Conservation (phyloP, 768 basidiomycete species). For the Mrakia frigida region DNA sequence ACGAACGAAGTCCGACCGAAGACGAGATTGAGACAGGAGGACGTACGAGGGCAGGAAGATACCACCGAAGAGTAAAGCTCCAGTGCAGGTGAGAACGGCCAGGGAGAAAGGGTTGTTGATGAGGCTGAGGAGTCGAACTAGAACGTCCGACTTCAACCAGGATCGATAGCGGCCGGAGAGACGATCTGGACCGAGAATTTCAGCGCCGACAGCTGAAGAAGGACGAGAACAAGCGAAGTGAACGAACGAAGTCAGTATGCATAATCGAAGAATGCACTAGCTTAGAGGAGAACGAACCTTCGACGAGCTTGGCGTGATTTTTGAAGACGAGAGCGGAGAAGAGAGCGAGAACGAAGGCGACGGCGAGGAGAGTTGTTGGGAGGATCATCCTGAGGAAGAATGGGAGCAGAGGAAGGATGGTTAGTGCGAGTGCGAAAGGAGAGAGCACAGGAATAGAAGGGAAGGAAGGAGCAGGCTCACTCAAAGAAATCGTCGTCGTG, state of each 20-base stretch:
- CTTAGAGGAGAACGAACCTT: constrained; percentile 39
- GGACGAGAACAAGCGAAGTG: not conserved
- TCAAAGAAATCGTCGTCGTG: constrained; percentile 37
- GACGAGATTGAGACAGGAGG: not conserved
- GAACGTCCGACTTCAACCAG: not conserved
- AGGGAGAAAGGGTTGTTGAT: constrained; percentile 29
- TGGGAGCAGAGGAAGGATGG: not conserved
- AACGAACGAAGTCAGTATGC: not conserved
- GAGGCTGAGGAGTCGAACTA: constrained; percentile 15
- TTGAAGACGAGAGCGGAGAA: constrained; percentile 41
- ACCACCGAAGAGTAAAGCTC: constrained; percentile 24
- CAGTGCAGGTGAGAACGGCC: constrained; percentile 26
- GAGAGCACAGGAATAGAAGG: not conserved
- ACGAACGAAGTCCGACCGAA: too few relatives aligned
- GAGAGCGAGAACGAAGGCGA: constrained; percentile 24
- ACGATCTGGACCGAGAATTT: not conserved
- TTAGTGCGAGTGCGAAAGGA: not conserved
- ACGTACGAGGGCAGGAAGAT: constrained; percentile 19
- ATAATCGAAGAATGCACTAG: not conserved
- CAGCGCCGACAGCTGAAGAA: constrained; percentile 13
- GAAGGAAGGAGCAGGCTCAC: constrained; percentile 30
- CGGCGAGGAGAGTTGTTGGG: constrained; percentile 20
- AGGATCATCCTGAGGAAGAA: constrained; percentile 15
- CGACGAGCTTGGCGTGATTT: constrained; percentile 46
- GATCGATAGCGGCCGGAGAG: not conserved